Evolutionary conservation across 2,329 filamentous ascomycete species (phyloP), one percentile per base, ranked within the genome.

Genomic region (Pyrenophora teres): DNA sequence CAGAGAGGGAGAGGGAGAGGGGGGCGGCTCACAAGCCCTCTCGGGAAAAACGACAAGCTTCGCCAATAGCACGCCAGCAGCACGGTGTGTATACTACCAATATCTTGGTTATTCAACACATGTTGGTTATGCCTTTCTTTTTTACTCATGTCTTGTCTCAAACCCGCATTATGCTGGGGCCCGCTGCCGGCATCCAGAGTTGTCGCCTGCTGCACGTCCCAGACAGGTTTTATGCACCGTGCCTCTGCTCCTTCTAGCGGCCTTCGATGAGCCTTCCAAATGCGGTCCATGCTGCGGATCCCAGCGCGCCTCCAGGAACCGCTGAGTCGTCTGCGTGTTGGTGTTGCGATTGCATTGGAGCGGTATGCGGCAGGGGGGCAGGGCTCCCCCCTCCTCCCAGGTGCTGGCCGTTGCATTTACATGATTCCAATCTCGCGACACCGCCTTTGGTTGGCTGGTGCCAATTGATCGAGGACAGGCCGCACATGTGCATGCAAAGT

Each of bases 221-320:
- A 57, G 53, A 50, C 51, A 60, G 52, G 49, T 47, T 49, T 48
- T 48, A 54, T 62, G 56, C 60, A 63, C 56, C 45, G 55, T 53
- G 54, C 56, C 42, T 48, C 55, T 40, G 45, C 40, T 54, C 46
- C 60, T 67, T 66, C 59, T 57, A 64, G 64, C 61, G 62, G 55
- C 46, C 57, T 69, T 69, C 66, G 38, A 62, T 52, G 52, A 56
- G 48, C 38, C 54, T 57, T 59, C 59, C 54, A 56, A 52, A 57
- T 55, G 15, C 46, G 53, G 56, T 51, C 58, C 52, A 45, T 59
- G 59, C 53, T 41, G 30, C 46, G 18, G 18, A 52, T 47, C 47
- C 59, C 43, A 40, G 56, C 48, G 27, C 15, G 32, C 31, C 52
- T 51, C 46, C 48, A 60, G 54, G 52, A 53, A 54, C 50, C 40